Base-by-base conservation (phyloP, 768 basidiomycete genomes). In the Lyophyllum decastes region DNA sequence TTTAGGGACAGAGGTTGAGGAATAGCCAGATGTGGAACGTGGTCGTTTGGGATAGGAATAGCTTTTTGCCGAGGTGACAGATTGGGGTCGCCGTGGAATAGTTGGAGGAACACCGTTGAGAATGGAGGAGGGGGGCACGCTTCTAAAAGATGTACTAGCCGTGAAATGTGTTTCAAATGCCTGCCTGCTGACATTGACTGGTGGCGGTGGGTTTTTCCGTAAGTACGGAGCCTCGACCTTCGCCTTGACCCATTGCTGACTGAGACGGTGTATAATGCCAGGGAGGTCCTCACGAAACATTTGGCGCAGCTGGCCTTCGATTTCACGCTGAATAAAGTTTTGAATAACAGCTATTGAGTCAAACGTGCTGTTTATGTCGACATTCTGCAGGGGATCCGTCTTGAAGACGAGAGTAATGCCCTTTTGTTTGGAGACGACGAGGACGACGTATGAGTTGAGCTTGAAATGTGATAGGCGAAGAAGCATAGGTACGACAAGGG, bases 391-490 rank as follows among this genome's bases (percentile, higher is more conserved):
- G 1, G 97, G 97, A 73, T 99, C 97, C 34, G 97, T 98, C 77
- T 98, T 98, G 86, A 99, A 99, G 24, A 98, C 97, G 52, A 99
- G 86, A 0, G 97, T 98, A 69, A 98, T 98, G 43, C 97, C 97
- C 68, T 98, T 98, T 70, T 95, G 93, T 64, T 93, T 92, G 24
- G 95, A 98, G 56, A 99, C 93, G 65, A 98, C 95, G 57, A 99
- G 87, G 62, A 98, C 95, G 65, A 99, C 92, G 68, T 98, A 98
- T 30, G 96, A 97, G 65, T 86, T 88, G 34, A 99, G 88, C 60
- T 87, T 88, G 75, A 99, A 93, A 68, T 93, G 86, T n/a, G 95
- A 97, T 4, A 99, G 88, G 14, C 95, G 92, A 50, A 99, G 88
- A 22, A 94, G 89, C 96, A 98, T 99, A 50, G 96, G 97, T 10